A percentile compares a stretch with the other conserved stretches of the same genome.
Conservation (phyloP, 2,329 filamentous ascomycete species). For the Claviceps fusiformis region DNA sequence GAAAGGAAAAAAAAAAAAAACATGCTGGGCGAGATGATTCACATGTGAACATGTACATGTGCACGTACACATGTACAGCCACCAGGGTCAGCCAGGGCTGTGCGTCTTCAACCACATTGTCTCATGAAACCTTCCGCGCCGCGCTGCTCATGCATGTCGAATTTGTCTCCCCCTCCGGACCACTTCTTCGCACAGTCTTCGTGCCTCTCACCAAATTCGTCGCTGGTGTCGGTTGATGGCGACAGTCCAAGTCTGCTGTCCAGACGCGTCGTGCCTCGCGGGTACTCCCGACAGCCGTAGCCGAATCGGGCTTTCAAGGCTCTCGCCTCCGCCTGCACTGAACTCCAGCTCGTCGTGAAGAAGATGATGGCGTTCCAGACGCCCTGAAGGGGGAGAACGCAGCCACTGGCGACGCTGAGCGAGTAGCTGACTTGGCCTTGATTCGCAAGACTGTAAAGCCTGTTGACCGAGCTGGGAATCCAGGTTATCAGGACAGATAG, state of each 20-base stretch:
- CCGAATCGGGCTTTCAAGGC: slow-evolving; percentile 8
- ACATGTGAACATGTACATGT: too few species aligned
- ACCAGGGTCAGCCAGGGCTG: too few species aligned
- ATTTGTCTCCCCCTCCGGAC: not conserved
- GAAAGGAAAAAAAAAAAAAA: too few species aligned
- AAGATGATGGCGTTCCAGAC: slow-evolving; percentile 73
- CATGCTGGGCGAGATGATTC: not conserved
- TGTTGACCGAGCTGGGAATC: slow-evolving; percentile 57
- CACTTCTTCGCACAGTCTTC: not conserved
- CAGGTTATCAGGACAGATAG: slow-evolving; percentile 46
- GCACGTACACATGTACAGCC: too few species aligned
- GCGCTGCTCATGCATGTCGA: not conserved
- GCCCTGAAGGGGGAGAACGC: slow-evolving; percentile 64
- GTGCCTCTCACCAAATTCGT: not conserved
- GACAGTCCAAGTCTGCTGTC: slow-evolving; percentile 14
- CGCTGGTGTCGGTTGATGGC: not conserved
- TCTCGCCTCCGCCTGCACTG: slow-evolving; percentile 15
- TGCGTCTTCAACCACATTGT: not conserved
- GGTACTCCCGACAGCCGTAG: slow-evolving; percentile 2
- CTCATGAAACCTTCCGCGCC: not conserved
- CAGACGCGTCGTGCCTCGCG: slow-evolving; percentile 11
- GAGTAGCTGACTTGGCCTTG: slow-evolving; percentile 38
- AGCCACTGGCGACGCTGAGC: slow-evolving; percentile 54
- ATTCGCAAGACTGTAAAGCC: slow-evolving; percentile 52
- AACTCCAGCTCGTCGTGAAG: slow-evolving; percentile 47